Percentiles rank a stretch among this genome's conserved stretches.
phyloP scores from a whole-genome alignment of 768 basidiomycete genomes.

The Lactifluus volemus region DNA sequence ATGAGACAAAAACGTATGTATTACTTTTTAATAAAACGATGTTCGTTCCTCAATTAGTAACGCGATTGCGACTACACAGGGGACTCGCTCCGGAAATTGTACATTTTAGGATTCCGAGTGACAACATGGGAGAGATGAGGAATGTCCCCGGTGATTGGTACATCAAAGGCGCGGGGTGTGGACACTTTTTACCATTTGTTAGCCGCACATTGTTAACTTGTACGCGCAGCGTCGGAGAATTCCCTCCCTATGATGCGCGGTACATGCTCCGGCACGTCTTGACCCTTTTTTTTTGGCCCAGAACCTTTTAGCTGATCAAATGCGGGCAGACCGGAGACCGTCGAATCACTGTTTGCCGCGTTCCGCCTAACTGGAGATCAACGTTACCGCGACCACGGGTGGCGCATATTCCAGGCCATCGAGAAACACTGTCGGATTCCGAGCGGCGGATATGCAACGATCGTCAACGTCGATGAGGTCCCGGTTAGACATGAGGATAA shows the following conservation, averaged over 20 bases:
- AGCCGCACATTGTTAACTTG: neutral
- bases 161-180: constrained; percentile 72
- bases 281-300: neutral
- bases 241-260: constrained; percentile 65
- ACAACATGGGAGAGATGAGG: constrained; percentile 38
- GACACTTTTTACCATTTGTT: neutral
- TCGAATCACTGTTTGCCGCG: constrained; percentile 89
- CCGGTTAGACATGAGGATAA: constrained; percentile 68
- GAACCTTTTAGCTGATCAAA: neutral
- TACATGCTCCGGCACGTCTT: constrained; percentile 74
- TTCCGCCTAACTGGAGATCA: constrained; percentile 83
- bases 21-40: neutral
- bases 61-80: constrained; percentile 29
- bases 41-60: neutral
- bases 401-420: constrained; percentile 86
- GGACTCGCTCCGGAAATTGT: constrained; percentile 87
- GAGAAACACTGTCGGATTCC: constrained; percentile 69
- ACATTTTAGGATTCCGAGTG: constrained; percentile 64
- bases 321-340: constrained; percentile 70
- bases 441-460: constrained; percentile 77
- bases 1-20: constrained; percentile 74
- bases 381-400: constrained; percentile 74
- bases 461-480: constrained; percentile 76
- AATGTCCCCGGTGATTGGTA: constrained; percentile 71
- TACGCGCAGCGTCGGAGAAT: constrained; percentile 21